Conservation (phyloP, 2,329 filamentous ascomycete species). For the Fusarium subtropicale region DNA sequence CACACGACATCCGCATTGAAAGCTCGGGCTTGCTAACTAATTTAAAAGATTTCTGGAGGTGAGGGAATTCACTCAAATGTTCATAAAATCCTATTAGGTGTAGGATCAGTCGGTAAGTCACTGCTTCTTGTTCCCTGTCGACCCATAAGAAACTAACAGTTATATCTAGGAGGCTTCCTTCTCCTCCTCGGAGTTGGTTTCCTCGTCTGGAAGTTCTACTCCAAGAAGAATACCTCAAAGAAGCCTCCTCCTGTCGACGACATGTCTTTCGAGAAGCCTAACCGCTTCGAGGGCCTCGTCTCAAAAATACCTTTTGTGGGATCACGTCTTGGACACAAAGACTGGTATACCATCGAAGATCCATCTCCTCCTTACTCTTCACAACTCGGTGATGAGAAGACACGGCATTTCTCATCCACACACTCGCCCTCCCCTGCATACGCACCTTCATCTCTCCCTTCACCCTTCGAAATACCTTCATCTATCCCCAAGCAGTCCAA, state of each 20-base stretch:
- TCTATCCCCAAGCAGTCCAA: constrained; percentile 39
- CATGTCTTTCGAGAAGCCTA: constrained; percentile 39
- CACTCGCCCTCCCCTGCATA: not conserved
- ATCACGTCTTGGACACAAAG: constrained; percentile 48
- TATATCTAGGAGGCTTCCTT: constrained; percentile 34
- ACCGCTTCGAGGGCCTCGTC: constrained; percentile 43
- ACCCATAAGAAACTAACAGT: constrained; percentile 7
- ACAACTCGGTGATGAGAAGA: constrained; percentile 40
- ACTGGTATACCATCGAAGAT: constrained; percentile 52
- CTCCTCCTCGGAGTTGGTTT: constrained; percentile 41
- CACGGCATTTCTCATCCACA: not conserved
- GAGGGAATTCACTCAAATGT: constrained; percentile 38
- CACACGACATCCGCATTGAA: not conserved
- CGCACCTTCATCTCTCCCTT: not conserved
- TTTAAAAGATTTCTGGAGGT: constrained; percentile 22
- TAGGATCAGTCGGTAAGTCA: constrained; percentile 43
- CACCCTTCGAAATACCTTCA: constrained; percentile 13
- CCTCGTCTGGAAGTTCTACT: constrained; percentile 41
- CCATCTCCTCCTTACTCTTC: constrained; percentile 32
- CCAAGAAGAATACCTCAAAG: constrained; percentile 17
- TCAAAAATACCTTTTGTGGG: constrained; percentile 54
- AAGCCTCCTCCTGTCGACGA: constrained; percentile 32
- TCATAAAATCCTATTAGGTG: constrained; percentile 43
- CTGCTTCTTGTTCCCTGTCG: not conserved
- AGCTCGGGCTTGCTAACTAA: constrained; percentile 20